These are phyloP conservation scores for Zychaea mexicana DNA, from an alignment of 371 early-diverging fungal genomes.

Conservation along the genomic window DNA sequence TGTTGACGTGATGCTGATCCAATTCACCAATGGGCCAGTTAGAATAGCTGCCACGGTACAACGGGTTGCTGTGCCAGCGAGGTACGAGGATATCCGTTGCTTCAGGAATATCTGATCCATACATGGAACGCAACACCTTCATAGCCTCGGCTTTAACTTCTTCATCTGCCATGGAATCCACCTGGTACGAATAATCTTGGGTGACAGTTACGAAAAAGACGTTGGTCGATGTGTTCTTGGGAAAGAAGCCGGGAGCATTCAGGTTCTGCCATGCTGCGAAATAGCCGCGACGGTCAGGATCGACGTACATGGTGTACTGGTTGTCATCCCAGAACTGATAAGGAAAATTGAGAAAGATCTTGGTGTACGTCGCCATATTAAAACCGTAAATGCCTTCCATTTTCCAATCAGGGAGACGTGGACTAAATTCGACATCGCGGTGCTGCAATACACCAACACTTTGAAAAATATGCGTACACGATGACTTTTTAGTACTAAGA, in stretches of 20 bases:
- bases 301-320: conserved; percentile 45
- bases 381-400: conserved; percentile 44
- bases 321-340: conserved; percentile 49
- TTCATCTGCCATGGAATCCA: conserved; percentile 37
- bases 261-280: conserved; percentile 50
- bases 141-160: conserved; percentile 31
- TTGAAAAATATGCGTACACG: neutral
- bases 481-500: neutral
- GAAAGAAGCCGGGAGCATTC: conserved; percentile 42
- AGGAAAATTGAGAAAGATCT: conserved; percentile 51
- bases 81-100: conserved; percentile 38
- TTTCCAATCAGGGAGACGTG: conserved; percentile 46
- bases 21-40: conserved; percentile 57
- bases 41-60: conserved; percentile 48
- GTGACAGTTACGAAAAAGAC: conserved; percentile 47
- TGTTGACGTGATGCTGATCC: conserved; percentile 43
- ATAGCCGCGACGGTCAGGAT: conserved; percentile 40
- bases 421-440: conserved; percentile 42
- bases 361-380: conserved; percentile 55
- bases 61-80: conserved; percentile 47
- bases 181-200: conserved; percentile 27
- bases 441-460: conserved; percentile 48
- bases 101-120: conserved; percentile 30
- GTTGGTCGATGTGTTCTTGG: conserved; percentile 20
- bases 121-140: conserved; percentile 37